phyloP scores from a whole-genome alignment of 2,329 filamentous ascomycete species.

The Anisogramma anomala region DNA sequence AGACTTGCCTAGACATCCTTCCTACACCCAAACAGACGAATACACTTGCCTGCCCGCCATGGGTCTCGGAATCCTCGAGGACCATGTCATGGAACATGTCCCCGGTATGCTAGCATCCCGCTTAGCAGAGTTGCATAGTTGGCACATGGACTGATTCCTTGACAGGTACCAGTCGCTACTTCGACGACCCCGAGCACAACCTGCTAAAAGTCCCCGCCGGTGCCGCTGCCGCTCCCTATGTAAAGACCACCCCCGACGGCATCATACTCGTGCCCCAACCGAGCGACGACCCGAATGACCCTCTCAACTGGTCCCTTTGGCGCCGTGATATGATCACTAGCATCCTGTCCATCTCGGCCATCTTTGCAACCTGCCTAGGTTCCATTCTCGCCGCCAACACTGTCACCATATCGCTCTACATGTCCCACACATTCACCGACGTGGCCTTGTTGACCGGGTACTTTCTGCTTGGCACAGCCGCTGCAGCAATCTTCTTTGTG shows the following conservation, averaged over 20 bases:
- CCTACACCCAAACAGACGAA: too few relatives aligned
- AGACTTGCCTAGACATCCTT: too few relatives aligned
- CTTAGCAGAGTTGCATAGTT: background rate
- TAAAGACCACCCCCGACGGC: slow-evolving; percentile 50
- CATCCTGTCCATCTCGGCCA: slow-evolving; percentile 65
- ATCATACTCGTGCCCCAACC: slow-evolving; percentile 86
- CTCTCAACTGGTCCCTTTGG: slow-evolving; percentile 76
- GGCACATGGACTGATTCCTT: slow-evolving; percentile 1
- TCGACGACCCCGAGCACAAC: slow-evolving; percentile 39
- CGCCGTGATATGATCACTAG: slow-evolving; percentile 69
- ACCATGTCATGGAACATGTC: slow-evolving; percentile 53
- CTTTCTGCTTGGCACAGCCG: slow-evolving; percentile 70
- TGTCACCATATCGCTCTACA: slow-evolving; percentile 59
- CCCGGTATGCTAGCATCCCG: slow-evolving; percentile 45
- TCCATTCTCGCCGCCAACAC: slow-evolving; percentile 85
- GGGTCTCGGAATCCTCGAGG: slow-evolving; percentile 65
- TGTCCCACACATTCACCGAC: slow-evolving; percentile 55
- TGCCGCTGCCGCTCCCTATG: slow-evolving; percentile 53
- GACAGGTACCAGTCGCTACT: slow-evolving; percentile 51
- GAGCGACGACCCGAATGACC: slow-evolving; percentile 82
- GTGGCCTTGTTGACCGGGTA: slow-evolving; percentile 79
- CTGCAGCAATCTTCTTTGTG: slow-evolving; percentile 75
- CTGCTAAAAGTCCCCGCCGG: background rate
- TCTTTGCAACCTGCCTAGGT: slow-evolving; percentile 74
- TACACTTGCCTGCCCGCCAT: slow-evolving; percentile 37